Evolutionary conservation across 2,329 filamentous ascomycete genomes (phyloP).

Genomic region (Fusarium luffae): DNA sequence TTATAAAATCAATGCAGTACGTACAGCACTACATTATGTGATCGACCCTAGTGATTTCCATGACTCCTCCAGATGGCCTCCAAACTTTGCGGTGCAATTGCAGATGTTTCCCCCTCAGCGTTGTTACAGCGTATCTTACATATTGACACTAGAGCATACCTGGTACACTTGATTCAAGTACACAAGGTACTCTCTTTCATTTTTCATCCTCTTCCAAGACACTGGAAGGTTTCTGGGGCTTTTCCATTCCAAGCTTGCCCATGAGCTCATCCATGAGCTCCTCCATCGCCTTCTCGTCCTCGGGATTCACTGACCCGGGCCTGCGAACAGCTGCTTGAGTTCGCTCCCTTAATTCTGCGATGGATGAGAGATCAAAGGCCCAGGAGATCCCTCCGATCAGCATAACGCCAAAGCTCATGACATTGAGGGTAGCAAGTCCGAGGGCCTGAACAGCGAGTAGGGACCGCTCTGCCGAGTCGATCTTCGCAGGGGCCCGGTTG

Average conservation of each 20-base stretch:
- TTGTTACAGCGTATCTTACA: conserved; percentile 36
- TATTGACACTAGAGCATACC: background rate
- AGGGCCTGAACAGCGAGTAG: conserved; percentile 85
- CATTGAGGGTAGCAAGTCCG: conserved; percentile 87
- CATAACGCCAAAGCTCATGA: conserved; percentile 80
- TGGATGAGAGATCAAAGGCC: conserved; percentile 77
- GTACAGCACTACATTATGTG: background rate
- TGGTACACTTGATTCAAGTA: background rate
- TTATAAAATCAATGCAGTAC: background rate
- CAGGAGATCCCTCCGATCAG: conserved; percentile 78
- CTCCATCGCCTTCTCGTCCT: conserved; percentile 70
- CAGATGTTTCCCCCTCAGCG: background rate
- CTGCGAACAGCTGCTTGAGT: conserved; percentile 58
- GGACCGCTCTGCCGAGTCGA: conserved; percentile 49
- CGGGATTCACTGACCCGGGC: conserved; percentile 49
- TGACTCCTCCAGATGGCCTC: no score
- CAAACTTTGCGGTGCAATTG: background rate
- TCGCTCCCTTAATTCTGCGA: conserved; percentile 71
- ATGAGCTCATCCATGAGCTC: conserved; percentile 71
- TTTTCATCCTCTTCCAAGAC: conserved; percentile 24
- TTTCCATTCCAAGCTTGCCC: conserved; percentile 58
- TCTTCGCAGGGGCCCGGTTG: conserved; percentile 54
- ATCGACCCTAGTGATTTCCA: background rate
- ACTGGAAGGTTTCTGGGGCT: conserved; percentile 30
- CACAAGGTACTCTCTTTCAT: background rate